Evolutionary conservation across 1,139 yeast genomes (phyloP), one percentile per base, ranked within the genome.

Genomic region (Candida sanyaensis): DNA sequence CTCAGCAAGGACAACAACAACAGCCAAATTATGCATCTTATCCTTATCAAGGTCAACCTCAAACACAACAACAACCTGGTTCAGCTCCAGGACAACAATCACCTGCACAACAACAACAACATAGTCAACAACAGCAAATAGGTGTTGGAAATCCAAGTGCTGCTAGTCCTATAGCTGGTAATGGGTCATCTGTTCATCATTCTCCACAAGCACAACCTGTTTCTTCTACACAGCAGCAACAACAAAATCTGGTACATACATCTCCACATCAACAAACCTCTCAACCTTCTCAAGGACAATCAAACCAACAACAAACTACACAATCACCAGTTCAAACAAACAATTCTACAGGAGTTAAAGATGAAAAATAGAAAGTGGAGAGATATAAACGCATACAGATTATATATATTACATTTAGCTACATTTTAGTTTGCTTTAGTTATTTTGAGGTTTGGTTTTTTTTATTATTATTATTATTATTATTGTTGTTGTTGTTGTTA

Each of bases 171-270:
- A 27, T 33, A n/a, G 23, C 43, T 31, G 43, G 43, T 31, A 41
- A 31, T 41, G 37, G 43, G 6, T 23, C 38, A 36, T 31, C 43
- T 1, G 43, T 32, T 5, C 43, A 41, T 21, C 43, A 41, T 3
- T 41, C 43, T 8, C 43, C 43, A 7, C 43, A 31, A 32, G 37
- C 32, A 11, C 42, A 40, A 13, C 21, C 42, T 9, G 21, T 40
- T n/a, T 7, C 42, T 30, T 10, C 13, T 23, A 8, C 13, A 9
- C 38, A 36, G 3, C 38, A 23, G 10, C 38, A 36, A 36, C 36
- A 32, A 32, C 42, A 38, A 28, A 30, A 10, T 5, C 17, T 17
- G 8, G 29, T 30, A 4, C 42, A 41, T 7, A 23, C 43, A 24
- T 31, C 43, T 11, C 43, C 43, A n/a, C 37, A 36, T 36, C 13